These are phyloP conservation scores for Blastomyces gilchristii DNA, from an alignment of 2,329 filamentous ascomycete genomes.

Conservation along the genomic window DNA sequence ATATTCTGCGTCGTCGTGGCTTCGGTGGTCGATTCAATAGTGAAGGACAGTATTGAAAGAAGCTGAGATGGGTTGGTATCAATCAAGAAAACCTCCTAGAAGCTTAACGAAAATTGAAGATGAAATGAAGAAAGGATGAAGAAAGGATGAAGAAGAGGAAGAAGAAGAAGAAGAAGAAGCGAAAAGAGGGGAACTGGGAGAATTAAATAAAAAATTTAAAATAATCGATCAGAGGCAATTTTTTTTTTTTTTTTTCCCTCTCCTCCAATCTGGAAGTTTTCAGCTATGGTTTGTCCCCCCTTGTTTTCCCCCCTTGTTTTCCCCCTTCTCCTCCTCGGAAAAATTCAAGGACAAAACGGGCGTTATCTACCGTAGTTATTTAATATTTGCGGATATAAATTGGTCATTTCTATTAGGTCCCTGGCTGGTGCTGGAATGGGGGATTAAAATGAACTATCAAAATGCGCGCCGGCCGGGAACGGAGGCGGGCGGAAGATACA, in stretches of 20 bases:
- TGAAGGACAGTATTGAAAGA: not conserved
- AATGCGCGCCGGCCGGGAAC: not conserved
- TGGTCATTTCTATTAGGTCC: constrained; percentile 6
- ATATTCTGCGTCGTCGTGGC: not conserved
- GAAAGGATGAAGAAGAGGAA: constrained; percentile 14
- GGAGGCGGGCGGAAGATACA: not conserved
- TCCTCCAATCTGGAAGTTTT: not conserved
- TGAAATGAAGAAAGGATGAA: constrained; percentile 11
- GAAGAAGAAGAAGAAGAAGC: constrained; percentile 13
- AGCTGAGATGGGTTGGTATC: not conserved
- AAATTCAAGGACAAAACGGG: not conserved
- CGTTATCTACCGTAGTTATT: not conserved
- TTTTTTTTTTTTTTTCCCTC: not conserved
- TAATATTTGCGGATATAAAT: not conserved
- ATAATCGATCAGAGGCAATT: not conserved
- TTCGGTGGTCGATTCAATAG: not conserved
- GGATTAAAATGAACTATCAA: too few species aligned
- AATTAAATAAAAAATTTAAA: constrained; percentile 6
- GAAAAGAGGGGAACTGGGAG: constrained; percentile 10
- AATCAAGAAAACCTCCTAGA: not conserved
- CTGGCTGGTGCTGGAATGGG: too few species aligned
- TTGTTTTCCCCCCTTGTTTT: too few species aligned
- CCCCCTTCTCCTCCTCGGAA: not conserved
- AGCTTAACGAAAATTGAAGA: constrained; percentile 6
- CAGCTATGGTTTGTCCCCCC: too few species aligned